Base-by-base conservation (phyloP, 495 filamentous ascomycete species). In the Penicillium canariense region DNA sequence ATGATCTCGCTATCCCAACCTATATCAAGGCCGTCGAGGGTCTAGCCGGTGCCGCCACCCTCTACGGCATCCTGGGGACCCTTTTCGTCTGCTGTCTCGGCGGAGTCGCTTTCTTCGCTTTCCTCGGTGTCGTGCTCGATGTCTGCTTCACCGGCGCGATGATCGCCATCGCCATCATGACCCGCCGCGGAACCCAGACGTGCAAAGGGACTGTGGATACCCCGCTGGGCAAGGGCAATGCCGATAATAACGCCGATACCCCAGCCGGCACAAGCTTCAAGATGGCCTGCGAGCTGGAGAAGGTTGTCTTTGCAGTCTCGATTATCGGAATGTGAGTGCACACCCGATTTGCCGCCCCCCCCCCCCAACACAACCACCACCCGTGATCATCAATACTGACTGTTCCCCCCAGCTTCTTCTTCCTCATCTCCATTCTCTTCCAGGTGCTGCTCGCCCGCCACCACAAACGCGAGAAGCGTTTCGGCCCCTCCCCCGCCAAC, bases 11-110 rank as follows among this genome's bases (percentile, higher is more conserved):
- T 31, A 89, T 91, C 60, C 74, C 78, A 3, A 81, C 66, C 58
- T 88, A 82, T 77, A 71, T 85, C 48, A 84, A 82, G 47, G 91
- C 91, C 34, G 89, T 95, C 25, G 87, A 88, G 55, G 91, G 91
- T 67, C 86, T 96, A 31, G 78, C 88, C 1, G 91, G 89, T 45
- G 80, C 79, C 6, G 87, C 83, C 3, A 78, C 84, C 1, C 69
- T 92, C 6, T 96, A 96, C 68, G 81, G 84, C 8, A 68, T 87
- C 48, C 72, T 90, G 34, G 87, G 87, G 25, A 69, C 85, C 15
- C 55, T 94, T 44, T 74, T 92, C 25, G 87, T 90, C 34, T 91
- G 86, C 79, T 91, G 87, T 66, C 70, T 92, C 23, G 88, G 87
- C 50, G 90, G 90, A 9, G 77, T 88, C 39, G 81, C 84, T 31